Percentiles rank a stretch among this genome's conserved stretches.
These are phyloP conservation scores for Cladosporium sp. DNA, from an alignment of 2,329 filamentous ascomycete genomes.

Conservation along the genomic window DNA sequence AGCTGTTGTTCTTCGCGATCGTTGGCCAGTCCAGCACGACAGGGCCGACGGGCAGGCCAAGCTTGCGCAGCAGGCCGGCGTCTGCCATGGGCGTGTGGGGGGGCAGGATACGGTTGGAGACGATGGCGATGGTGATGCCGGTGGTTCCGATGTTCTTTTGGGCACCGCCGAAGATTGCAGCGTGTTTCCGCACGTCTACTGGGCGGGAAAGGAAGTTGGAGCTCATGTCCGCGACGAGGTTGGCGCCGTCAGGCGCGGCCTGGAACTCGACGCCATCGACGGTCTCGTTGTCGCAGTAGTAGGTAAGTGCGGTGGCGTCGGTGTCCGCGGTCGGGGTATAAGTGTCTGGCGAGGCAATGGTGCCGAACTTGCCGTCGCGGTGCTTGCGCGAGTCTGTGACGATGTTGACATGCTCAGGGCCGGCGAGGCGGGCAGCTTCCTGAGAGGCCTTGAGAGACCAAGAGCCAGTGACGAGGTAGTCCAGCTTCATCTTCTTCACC, in stretches of 20 bases:
- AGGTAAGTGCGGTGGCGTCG: constrained; percentile 63
- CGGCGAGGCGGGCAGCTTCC: constrained; percentile 72
- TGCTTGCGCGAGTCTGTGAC: constrained; percentile 57
- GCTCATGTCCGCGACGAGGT: constrained; percentile 88
- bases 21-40: constrained; percentile 76
- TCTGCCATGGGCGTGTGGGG: constrained; percentile 60
- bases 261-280: constrained; percentile 91
- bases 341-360: constrained; percentile 67
- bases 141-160: constrained; percentile 90
- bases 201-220: constrained; percentile 84
- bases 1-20: constrained; percentile 84
- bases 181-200: constrained; percentile 72
- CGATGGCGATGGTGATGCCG: constrained; percentile 77
- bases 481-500: constrained; percentile 67
- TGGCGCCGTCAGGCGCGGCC: constrained; percentile 57
- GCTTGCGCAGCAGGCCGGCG: constrained; percentile 61
- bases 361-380: constrained; percentile 78
- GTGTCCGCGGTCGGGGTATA: constrained; percentile 66
- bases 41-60: constrained; percentile 72
- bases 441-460: constrained; percentile 88
- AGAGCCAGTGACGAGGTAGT: constrained; percentile 85
- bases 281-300: constrained; percentile 91
- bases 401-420: constrained; percentile 73
- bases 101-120: constrained; percentile 74
- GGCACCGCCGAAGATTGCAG: constrained; percentile 79